These are phyloP conservation scores for Acanthamoeba lenticulata DNA, from an alignment of 208 protist species.

Conservation along the genomic window DNA sequence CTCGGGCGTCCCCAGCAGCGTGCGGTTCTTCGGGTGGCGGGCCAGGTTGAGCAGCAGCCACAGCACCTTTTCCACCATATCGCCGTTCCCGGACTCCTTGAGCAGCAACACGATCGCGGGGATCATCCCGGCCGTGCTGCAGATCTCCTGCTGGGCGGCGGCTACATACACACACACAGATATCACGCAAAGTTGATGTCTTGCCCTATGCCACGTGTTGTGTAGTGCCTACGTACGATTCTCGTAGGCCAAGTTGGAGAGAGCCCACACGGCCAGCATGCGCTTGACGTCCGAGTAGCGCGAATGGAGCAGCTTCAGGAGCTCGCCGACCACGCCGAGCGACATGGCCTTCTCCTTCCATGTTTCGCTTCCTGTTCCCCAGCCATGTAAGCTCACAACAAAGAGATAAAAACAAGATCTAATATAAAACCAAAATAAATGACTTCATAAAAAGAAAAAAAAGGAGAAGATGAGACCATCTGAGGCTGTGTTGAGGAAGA, in stretches of 20 bases:
- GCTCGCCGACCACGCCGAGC: neutral
- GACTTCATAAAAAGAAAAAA: neutral
- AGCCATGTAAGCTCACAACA: neutral
- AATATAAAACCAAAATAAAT: neutral
- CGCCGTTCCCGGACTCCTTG: neutral
- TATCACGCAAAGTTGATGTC: neutral
- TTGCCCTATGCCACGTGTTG: neutral
- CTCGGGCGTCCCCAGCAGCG: neutral
- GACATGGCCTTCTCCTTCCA: neutral
- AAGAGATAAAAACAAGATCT: neutral
- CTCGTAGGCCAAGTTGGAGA: neutral
- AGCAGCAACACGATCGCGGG: neutral
- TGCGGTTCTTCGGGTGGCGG: neutral
- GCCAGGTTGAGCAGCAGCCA: constrained; percentile 31
- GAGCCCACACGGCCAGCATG: constrained; percentile 11
- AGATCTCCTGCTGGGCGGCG: neutral
- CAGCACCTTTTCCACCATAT: constrained; percentile 9
- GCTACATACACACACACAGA: neutral
- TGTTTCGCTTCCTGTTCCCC: neutral
- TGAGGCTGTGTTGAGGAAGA: neutral
- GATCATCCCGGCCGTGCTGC: neutral
- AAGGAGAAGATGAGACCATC: neutral
- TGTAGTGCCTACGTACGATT: neutral
- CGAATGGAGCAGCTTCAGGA: neutral
- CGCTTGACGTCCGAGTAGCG: neutral